Percentiles rank a stretch among this genome's conserved stretches.
Conservation (phyloP, 495 filamentous ascomycete species). For the Saxophila tyrrhenica region DNA sequence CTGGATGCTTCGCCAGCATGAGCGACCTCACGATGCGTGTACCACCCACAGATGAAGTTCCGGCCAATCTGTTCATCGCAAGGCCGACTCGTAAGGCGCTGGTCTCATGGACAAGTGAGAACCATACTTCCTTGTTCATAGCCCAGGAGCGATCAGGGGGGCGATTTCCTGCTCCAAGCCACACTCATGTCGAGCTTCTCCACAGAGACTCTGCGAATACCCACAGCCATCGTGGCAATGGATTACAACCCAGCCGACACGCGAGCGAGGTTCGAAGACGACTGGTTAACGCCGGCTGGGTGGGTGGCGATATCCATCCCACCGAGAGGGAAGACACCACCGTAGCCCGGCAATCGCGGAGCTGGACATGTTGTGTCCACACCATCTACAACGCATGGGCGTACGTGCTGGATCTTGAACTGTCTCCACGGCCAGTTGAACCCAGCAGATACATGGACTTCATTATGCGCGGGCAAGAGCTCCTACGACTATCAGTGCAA, state of each 20-base stretch:
- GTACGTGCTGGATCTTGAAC: background rate
- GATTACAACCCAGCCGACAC: background rate
- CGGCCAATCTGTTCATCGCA: background rate
- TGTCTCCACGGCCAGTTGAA: background rate
- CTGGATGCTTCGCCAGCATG: background rate
- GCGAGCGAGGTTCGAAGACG: background rate
- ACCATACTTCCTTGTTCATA: background rate
- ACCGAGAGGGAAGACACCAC: background rate
- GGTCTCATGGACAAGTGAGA: background rate
- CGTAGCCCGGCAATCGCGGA: background rate
- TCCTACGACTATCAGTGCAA: background rate
- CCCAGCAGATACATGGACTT: background rate
- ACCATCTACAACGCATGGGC: background rate
- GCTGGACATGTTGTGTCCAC: background rate
- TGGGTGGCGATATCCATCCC: background rate
- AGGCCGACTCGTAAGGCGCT: background rate
- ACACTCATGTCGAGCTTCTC: background rate
- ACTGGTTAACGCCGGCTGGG: background rate
- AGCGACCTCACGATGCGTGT: background rate
- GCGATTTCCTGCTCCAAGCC: no score
- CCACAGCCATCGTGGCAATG: background rate
- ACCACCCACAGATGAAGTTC: background rate
- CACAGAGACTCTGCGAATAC: background rate
- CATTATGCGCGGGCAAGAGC: background rate
- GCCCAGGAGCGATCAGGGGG: no score